These are phyloP conservation scores for Stemphylium beticola DNA, from an alignment of 2,329 filamentous ascomycete genomes.

Conservation along the genomic window DNA sequence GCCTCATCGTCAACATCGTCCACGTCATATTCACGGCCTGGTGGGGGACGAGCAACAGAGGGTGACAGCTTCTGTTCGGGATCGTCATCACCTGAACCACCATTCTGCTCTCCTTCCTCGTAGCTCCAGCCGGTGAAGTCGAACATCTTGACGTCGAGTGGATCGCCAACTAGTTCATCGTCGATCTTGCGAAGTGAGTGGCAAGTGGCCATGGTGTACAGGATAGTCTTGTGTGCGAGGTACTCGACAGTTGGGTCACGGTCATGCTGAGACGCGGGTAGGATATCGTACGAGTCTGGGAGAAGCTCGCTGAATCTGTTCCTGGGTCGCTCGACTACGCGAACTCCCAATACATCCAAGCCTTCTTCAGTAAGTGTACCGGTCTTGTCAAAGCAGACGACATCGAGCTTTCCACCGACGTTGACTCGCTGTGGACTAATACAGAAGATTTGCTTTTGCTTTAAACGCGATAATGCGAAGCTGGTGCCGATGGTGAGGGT, in stretches of 20 bases:
- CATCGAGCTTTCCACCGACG: slow-evolving; percentile 91
- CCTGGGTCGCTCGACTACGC: slow-evolving; percentile 70
- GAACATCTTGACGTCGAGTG: slow-evolving; percentile 98
- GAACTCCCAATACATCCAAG: slow-evolving; percentile 87
- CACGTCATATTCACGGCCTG: slow-evolving; percentile 63
- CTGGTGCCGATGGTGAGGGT: slow-evolving; percentile 96
- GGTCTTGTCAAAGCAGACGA: slow-evolving; percentile 98
- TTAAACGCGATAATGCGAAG: slow-evolving; percentile 86
- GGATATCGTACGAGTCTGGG: slow-evolving; percentile 65
- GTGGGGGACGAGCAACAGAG: slow-evolving; percentile 85
- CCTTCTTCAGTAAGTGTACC: slow-evolving; percentile 98
- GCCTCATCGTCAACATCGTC: slow-evolving; percentile 56
- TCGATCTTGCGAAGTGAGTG: slow-evolving; percentile 90
- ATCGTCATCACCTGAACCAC: slow-evolving; percentile 70
- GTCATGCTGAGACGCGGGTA: slow-evolving; percentile 62
- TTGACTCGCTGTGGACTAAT: slow-evolving; percentile 98
- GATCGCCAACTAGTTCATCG: slow-evolving; percentile 87
- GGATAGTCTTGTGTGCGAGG: slow-evolving; percentile 69
- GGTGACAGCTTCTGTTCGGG: slow-evolving; percentile 82
- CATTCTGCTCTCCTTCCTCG: slow-evolving; percentile 79
- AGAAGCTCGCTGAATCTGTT: slow-evolving; percentile 78
- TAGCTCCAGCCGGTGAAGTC: slow-evolving; percentile 93
- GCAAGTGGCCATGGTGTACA: slow-evolving; percentile 97
- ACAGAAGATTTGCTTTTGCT: slow-evolving; percentile 91
- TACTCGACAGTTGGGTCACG: slow-evolving; percentile 67